Evolutionary conservation across 331 rosid genomes (phyloP).

Genomic region (Quercus lobata): DNA sequence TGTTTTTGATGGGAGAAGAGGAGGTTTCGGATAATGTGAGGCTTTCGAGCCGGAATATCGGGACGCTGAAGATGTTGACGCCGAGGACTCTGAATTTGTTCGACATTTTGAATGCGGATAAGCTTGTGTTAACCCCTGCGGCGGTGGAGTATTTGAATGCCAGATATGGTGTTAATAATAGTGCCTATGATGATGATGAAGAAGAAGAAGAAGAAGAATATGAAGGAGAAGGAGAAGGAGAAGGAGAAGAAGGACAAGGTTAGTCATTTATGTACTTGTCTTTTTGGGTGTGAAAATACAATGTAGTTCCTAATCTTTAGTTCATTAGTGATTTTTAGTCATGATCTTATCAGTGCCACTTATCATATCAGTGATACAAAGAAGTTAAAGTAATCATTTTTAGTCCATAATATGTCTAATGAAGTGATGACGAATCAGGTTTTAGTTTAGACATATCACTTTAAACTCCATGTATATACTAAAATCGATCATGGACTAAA

Average conservation of each 20-base stretch:
- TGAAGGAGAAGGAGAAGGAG: constrained; percentile 5
- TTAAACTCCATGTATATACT: too few relatives aligned
- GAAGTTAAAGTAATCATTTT: too few relatives aligned
- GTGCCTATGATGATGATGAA: constrained; percentile 33
- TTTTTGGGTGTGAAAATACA: too few relatives aligned
- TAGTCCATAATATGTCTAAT: too few relatives aligned
- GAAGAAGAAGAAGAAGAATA: constrained; percentile 24
- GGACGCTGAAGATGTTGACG: constrained; percentile 73
- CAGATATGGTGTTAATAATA: constrained; percentile 51
- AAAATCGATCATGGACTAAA: too few relatives aligned
- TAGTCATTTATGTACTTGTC: background rate
- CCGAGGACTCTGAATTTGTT: constrained; percentile 87
- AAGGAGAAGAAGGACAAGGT: constrained; percentile 28
- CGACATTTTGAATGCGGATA: constrained; percentile 83
- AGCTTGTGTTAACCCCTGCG: constrained; percentile 61
- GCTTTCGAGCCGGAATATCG: constrained; percentile 78
- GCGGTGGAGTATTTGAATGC: constrained; percentile 73
- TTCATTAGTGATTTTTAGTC: too few relatives aligned
- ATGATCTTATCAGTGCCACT: too few relatives aligned
- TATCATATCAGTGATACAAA: too few relatives aligned
- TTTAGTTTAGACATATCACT: too few relatives aligned
- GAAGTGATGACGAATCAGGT: too few relatives aligned
- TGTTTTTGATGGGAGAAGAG: constrained; percentile 45
- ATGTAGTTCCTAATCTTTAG: too few relatives aligned
- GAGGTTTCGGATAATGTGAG: constrained; percentile 63